These are phyloP conservation scores for Metarhizium humberi DNA, from an alignment of 2,329 filamentous ascomycete genomes.

Conservation along the genomic window DNA sequence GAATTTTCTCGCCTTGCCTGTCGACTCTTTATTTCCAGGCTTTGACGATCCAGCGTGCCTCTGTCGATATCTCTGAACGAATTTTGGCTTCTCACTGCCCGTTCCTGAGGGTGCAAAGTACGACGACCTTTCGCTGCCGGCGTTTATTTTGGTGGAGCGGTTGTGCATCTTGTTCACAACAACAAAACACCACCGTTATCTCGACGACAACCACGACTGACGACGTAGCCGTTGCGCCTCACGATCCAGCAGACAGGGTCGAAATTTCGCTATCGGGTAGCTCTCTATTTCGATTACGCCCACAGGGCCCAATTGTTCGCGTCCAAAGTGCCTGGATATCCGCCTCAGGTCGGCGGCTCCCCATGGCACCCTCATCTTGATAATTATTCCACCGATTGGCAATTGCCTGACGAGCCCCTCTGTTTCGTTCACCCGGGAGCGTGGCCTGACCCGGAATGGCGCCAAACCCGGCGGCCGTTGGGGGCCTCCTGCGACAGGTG, in stretches of 20 bases:
- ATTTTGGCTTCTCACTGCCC: not conserved
- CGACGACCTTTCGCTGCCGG: not conserved
- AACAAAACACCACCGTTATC: not conserved
- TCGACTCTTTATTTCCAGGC: not conserved
- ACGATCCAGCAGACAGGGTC: not conserved
- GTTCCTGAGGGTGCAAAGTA: not conserved
- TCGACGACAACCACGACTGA: not conserved
- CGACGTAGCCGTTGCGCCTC: not conserved
- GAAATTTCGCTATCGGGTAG: too few relatives aligned
- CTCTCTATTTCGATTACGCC: not conserved
- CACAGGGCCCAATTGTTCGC: not conserved
- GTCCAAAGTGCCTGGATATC: not conserved
- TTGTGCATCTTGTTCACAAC: not conserved
- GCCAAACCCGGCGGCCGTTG: conserved; percentile 39
- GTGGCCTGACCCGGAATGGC: conserved; percentile 33
- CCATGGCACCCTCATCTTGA: conserved; percentile 6
- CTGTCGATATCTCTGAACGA: not conserved
- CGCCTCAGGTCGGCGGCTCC: not conserved
- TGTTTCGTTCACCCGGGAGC: conserved; percentile 1
- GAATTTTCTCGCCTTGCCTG: not conserved
- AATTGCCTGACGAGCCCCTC: not conserved
- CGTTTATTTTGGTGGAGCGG: not conserved
- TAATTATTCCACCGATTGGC: not conserved
- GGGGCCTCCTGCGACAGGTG: conserved; percentile 46
- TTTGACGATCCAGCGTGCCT: not conserved